These are phyloP conservation scores for Penicillium maclennaniae DNA, from an alignment of 495 filamentous ascomycete species.

Conservation along the genomic window DNA sequence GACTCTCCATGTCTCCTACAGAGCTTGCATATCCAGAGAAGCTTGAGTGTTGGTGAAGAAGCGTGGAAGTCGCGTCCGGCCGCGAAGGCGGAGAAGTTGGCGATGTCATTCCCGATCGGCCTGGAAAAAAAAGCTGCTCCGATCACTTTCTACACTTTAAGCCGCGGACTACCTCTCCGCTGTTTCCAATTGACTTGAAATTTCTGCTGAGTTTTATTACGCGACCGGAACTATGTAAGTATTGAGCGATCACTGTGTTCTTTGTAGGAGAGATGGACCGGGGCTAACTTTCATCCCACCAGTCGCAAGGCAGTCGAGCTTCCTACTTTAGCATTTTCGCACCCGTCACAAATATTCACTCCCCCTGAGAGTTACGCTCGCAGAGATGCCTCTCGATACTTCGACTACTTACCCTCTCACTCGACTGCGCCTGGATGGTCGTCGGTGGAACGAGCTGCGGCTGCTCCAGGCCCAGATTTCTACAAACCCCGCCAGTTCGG, in stretches of 20 bases:
- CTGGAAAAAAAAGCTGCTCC: conserved; percentile 17
- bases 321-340: background rate
- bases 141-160: conserved; percentile 6
- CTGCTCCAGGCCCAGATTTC: conserved; percentile 84
- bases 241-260: background rate
- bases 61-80: background rate
- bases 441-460: conserved; percentile 96
- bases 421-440: conserved; percentile 85
- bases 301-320: conserved; percentile 7
- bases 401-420: conserved; percentile 77
- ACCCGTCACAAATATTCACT: background rate
- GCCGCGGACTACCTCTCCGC: background rate
- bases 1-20: conserved; percentile 15
- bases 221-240: background rate
- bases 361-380: background rate
- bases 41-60: background rate
- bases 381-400: conserved; percentile 83
- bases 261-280: background rate
- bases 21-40: background rate
- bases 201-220: background rate
- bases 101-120: conserved; percentile 24
- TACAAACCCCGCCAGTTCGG: conserved; percentile 86
- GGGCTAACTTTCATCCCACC: conserved; percentile 7
- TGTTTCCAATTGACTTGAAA: conserved; percentile 2
- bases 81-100: conserved; percentile 17